Evolutionary conservation across 768 basidiomycete species (phyloP).

Genomic region (Podaxis sp.): DNA sequence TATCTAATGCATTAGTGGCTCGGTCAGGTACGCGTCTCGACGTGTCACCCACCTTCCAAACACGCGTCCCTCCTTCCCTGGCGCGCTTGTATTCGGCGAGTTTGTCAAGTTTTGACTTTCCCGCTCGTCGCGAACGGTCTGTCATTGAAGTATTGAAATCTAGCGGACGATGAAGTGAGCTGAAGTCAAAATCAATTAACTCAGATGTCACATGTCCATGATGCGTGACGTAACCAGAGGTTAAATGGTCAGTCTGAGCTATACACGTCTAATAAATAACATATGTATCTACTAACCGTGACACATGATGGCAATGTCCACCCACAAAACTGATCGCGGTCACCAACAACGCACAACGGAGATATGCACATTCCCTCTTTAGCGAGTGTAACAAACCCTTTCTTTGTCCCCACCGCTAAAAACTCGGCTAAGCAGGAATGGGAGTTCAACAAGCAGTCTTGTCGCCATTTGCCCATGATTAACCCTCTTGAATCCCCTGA

Average conservation of each 20-base stretch:
- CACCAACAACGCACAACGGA: neutral
- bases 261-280: too few species aligned
- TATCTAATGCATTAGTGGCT: conserved; percentile 13
- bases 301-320: too few species aligned
- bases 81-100: conserved; percentile 58
- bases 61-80: conserved; percentile 53
- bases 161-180: neutral
- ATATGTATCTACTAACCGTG: too few species aligned
- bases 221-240: too few species aligned
- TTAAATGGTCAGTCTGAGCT: too few species aligned
- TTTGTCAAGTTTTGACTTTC: conserved; percentile 37
- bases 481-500: conserved; percentile 30
- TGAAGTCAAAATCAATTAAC: neutral
- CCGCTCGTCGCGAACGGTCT: conserved; percentile 38
- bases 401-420: neutral
- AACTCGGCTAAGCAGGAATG: conserved; percentile 19
- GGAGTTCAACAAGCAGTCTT: conserved; percentile 16
- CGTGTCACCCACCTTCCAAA: conserved; percentile 46
- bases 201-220: neutral
- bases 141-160: conserved; percentile 28
- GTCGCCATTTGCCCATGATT: conserved; percentile 29
- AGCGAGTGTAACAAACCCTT: conserved; percentile 16
- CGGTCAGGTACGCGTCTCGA: conserved; percentile 1
- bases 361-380: conserved; percentile 24
- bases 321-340: too few species aligned